A percentile compares a stretch with the other conserved stretches of the same genome.
Evolutionary conservation across 768 basidiomycete genomes (phyloP).

Genomic region (Rhodotorula toruloides): DNA sequence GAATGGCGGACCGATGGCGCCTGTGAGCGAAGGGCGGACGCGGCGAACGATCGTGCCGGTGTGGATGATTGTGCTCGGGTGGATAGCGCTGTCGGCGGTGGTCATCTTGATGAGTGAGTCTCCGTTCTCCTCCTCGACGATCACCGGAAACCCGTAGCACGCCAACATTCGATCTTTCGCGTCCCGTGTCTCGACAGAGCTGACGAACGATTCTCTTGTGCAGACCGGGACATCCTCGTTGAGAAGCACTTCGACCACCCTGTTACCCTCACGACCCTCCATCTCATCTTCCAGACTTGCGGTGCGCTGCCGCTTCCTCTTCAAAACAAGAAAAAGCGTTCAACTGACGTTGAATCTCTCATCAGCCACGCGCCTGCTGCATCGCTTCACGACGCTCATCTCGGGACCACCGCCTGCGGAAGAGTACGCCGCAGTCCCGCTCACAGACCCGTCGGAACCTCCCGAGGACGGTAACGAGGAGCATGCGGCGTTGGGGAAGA

Average conservation of each 20-base stretch:
- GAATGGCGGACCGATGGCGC: conserved; percentile 5
- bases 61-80: conserved; percentile 10
- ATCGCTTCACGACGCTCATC: conserved; percentile 71
- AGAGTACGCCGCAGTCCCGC: conserved; percentile 19
- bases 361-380: conserved; percentile 64
- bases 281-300: conserved; percentile 50
- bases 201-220: background rate
- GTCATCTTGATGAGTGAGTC: conserved; percentile 27
- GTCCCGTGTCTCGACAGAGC: background rate
- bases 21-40: too few relatives aligned
- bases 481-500: background rate
- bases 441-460: conserved; percentile 3
- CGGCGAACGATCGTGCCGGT: background rate
- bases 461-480: background rate
- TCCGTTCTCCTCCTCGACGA: too few relatives aligned
- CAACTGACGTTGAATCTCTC: background rate
- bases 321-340: background rate
- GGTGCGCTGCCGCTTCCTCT: conserved; percentile 43
- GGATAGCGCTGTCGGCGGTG: conserved; percentile 13
- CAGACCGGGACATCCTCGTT: conserved; percentile 41
- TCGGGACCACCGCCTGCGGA: conserved; percentile 56
- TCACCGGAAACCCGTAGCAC: too few relatives aligned
- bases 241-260: conserved; percentile 75
- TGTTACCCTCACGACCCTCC: conserved; percentile 56
- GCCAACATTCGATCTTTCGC: background rate